Evolutionary conservation across 164 flowering plant species (phyloP).

Genomic region (Warburgia ugandensis): DNA sequence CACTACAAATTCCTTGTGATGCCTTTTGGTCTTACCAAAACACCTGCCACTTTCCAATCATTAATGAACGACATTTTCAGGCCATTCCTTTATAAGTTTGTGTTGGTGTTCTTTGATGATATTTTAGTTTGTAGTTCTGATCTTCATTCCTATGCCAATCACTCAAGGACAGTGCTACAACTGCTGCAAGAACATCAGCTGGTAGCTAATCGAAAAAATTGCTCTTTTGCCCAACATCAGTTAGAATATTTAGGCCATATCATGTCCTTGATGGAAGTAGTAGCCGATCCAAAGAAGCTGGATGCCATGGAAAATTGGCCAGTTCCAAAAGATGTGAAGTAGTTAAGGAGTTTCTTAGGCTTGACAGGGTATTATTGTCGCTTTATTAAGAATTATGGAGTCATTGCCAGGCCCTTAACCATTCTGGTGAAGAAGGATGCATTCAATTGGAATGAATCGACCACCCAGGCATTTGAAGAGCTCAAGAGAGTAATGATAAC

Average conservation of each 20-base stretch:
- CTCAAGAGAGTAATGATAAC: background rate
- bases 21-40: slow-evolving; percentile 4
- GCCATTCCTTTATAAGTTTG: background rate
- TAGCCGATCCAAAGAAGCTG: background rate
- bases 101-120: too few species aligned
- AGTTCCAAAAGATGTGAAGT: background rate
- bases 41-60: background rate
- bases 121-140: background rate
- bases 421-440: background rate
- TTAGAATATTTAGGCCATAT: background rate
- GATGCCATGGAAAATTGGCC: background rate
- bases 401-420: background rate
- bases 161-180: background rate
- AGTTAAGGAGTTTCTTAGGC: background rate
- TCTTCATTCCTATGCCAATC: background rate
- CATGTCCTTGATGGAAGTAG: background rate
- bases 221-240: background rate
- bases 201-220: background rate
- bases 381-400: background rate
- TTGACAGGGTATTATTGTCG: slow-evolving; percentile 3
- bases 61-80: background rate
- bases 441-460: background rate
- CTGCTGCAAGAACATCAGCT: background rate
- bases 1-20: too few species aligned
- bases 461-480: background rate